Evolutionary conservation across 1,284 basidiomycete species (phyloP), one percentile per base, ranked within the genome.

Genomic region (Malassezia caprae): DNA sequence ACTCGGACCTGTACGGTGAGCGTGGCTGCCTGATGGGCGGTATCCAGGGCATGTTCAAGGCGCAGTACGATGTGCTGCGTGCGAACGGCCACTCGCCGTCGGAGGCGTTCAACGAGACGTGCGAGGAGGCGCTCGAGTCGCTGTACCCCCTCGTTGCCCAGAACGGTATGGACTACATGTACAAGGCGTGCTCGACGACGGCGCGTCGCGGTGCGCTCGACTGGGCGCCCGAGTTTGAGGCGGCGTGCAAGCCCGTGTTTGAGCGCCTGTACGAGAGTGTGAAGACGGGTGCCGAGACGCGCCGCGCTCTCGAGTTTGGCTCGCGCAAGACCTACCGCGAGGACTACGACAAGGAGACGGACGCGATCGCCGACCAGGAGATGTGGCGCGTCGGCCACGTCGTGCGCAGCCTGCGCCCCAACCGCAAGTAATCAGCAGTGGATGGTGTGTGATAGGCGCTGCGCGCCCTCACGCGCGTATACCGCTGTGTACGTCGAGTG

Each of bases 101-200:
- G 41, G 93, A 99, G 78, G 93, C 90, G 58, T 96, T 99, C 84
- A 98, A 99, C 79, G 93, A 99, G 82, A 98, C 94, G 62, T 69
- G 69, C 53, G 93, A 98, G 79, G 93, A 98, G 80, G 94, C 94
- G 17, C 96, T 94, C 48, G 90, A 96, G 77, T 96, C 90, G 52
- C 84, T 99, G 65, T 96, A 90, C 82, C 93, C 94, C 59, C 79
- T 99, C 75, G 90, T 99, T 69, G 93, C 91, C 69, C 83, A 86
- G 75, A 86, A 94, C 77, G 87, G 87, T 64, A 96, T 96, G 94
- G 93, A 98, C 80, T 96, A 96, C 84, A 96, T 96, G 93, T 96
- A 70, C 68, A 72, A 69, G 61, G 90, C 91, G 44, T 98, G 94
- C 82, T 98, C 94, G 35, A 98, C 93, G 64, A 98, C 94, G 50